A percentile compares a stretch with the other conserved stretches of the same genome.
Conservation (phyloP, 2,329 filamentous ascomycete species). For the Stagonosporopsis vannaccii region DNA sequence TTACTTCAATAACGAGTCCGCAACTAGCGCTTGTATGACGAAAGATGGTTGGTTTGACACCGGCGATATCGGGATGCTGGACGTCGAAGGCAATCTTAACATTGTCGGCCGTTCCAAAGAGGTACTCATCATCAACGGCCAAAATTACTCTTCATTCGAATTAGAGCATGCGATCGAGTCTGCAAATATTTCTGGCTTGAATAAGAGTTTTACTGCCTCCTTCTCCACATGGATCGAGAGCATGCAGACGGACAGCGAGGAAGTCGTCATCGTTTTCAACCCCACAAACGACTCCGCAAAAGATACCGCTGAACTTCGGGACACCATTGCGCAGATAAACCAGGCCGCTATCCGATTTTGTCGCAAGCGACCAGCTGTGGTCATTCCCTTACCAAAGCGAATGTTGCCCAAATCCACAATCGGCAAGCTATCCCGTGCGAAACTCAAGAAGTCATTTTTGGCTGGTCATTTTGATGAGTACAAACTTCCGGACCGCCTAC, state of each 20-base stretch:
- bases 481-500: not conserved
- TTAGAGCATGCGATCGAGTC: slow-evolving; percentile 31
- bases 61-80: slow-evolving; percentile 33
- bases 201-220: slow-evolving; percentile 12
- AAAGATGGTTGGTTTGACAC: slow-evolving; percentile 36
- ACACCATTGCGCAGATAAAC: slow-evolving; percentile 8
- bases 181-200: slow-evolving; percentile 21
- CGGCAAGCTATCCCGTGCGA: slow-evolving; percentile 15
- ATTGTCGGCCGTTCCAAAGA: slow-evolving; percentile 37
- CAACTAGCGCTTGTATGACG: slow-evolving; percentile 31
- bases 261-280: slow-evolving; percentile 14
- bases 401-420: slow-evolving; percentile 14
- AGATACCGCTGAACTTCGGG: slow-evolving; percentile 5
- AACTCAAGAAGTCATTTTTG: slow-evolving; percentile 6
- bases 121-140: slow-evolving; percentile 37
- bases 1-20: slow-evolving; percentile 44
- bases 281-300: not conserved
- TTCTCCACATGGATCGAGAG: slow-evolving; percentile 13
- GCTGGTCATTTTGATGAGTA: slow-evolving; percentile 8
- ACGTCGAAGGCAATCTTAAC: slow-evolving; percentile 28
- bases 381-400: slow-evolving; percentile 10
- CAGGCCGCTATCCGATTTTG: slow-evolving; percentile 13
- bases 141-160: slow-evolving; percentile 33
- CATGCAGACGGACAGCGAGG: slow-evolving; percentile 4
- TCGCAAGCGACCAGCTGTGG: not conserved